Conservation (phyloP, 2,329 filamentous ascomycete species). For the Nectriaceae sp. region DNA sequence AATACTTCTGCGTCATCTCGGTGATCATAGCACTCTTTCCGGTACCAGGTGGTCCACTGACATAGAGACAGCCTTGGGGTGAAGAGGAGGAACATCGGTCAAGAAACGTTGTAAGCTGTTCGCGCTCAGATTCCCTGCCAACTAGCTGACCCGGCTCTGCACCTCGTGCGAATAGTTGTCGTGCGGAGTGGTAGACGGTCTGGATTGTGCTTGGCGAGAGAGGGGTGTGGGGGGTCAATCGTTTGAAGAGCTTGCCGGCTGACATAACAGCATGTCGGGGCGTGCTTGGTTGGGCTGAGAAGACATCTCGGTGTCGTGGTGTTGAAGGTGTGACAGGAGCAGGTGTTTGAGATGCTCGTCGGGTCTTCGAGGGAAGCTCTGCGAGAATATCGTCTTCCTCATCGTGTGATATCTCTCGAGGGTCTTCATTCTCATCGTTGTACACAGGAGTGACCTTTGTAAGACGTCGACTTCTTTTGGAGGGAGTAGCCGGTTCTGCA, state of each 20-base stretch:
- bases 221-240: conserved; percentile 76
- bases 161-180: conserved; percentile 83
- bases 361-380: conserved; percentile 33
- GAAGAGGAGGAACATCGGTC: conserved; percentile 59
- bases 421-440: conserved; percentile 69
- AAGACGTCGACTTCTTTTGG: conserved; percentile 50
- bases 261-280: conserved; percentile 84
- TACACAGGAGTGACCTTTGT: conserved; percentile 41
- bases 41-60: conserved; percentile 93
- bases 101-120: conserved; percentile 71
- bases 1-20: conserved; percentile 68
- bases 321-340: conserved; percentile 68
- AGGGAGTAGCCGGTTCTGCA: conserved; percentile 33
- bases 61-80: conserved; percentile 82
- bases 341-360: conserved; percentile 33
- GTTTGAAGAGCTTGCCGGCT: conserved; percentile 72
- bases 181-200: conserved; percentile 83
- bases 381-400: conserved; percentile 45
- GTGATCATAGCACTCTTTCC: conserved; percentile 94
- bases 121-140: conserved; percentile 70
- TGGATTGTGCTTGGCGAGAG: conserved; percentile 67
- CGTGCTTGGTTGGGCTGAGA: conserved; percentile 72
- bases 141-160: conserved; percentile 74
- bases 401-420: conserved; percentile 34
- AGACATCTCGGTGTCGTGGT: conserved; percentile 76